These are phyloP conservation scores for Sclerotiophoma versabilis DNA, from an alignment of 2,329 filamentous ascomycete genomes.

Conservation along the genomic window DNA sequence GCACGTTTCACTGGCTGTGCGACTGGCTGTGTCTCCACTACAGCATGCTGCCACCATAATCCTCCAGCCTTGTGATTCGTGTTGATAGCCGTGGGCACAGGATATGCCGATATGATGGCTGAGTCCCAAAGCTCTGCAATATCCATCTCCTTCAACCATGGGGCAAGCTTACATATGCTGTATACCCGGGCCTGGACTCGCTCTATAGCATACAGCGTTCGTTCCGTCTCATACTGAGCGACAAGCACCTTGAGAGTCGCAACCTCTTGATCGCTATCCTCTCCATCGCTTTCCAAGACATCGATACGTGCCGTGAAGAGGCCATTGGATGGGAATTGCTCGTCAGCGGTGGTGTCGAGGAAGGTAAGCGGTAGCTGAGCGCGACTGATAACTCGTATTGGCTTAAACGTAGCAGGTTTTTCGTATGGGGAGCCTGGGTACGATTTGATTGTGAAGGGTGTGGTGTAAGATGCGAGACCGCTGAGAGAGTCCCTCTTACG, in stretches of 20 bases:
- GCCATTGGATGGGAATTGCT: slow-evolving; percentile 33
- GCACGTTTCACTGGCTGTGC: slow-evolving; percentile 30
- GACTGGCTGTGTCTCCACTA: slow-evolving; percentile 24
- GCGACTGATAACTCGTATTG: slow-evolving; percentile 45
- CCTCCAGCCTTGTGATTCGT: background rate
- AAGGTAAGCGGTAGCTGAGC: slow-evolving; percentile 49
- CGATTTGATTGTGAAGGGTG: slow-evolving; percentile 43
- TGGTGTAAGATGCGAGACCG: slow-evolving; percentile 35
- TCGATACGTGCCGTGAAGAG: slow-evolving; percentile 47
- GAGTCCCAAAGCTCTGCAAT: slow-evolving; percentile 51
- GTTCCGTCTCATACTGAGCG: slow-evolving; percentile 56
- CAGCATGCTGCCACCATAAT: slow-evolving; percentile 46
- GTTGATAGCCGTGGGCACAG: slow-evolving; percentile 60
- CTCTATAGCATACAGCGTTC: slow-evolving; percentile 82
- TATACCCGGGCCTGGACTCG: slow-evolving; percentile 68
- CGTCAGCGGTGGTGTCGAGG: slow-evolving; percentile 41
- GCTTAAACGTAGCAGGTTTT: slow-evolving; percentile 41
- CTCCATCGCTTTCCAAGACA: slow-evolving; percentile 35
- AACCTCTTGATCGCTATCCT: slow-evolving; percentile 5
- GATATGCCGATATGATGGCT: slow-evolving; percentile 57
- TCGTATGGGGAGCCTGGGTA: slow-evolving; percentile 39
- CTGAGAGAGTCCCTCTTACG: slow-evolving; percentile 41
- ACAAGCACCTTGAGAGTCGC: slow-evolving; percentile 40
- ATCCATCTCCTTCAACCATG: slow-evolving; percentile 68
- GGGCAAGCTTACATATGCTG: slow-evolving; percentile 71